phyloP scores from a whole-genome alignment of 257 asterid genomes.

The Fraxinus anomala region DNA sequence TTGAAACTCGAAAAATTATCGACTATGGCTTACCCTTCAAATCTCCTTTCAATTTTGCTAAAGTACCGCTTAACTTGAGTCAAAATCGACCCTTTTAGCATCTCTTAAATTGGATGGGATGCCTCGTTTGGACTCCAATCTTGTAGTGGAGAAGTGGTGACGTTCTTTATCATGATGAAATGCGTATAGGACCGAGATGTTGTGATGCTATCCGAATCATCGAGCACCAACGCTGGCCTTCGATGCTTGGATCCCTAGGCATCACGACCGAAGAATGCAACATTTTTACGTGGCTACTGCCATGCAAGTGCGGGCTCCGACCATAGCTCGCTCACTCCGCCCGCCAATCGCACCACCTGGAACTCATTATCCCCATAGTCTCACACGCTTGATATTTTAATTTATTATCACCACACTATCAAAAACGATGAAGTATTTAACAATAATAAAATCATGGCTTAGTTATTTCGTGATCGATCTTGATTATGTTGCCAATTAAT shows the following conservation, averaged over 20 bases:
- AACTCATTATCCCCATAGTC: slow-evolving; percentile 18
- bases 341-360: slow-evolving; percentile 23
- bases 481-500: too few species aligned
- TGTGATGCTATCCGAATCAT: slow-evolving; percentile 57
- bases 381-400: background rate
- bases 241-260: slow-evolving; percentile 69
- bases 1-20: too few species aligned
- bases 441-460: too few species aligned
- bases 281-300: slow-evolving; percentile 60
- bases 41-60: too few species aligned
- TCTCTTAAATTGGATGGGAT: too few species aligned
- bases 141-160: slow-evolving; percentile 62
- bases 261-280: slow-evolving; percentile 51
- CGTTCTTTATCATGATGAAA: slow-evolving; percentile 66
- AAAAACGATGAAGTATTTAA: too few species aligned
- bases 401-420: background rate
- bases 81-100: too few species aligned
- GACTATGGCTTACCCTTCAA: too few species aligned
- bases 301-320: slow-evolving; percentile 34
- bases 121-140: slow-evolving; percentile 39
- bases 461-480: too few species aligned
- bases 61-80: too few species aligned
- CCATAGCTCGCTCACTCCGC: slow-evolving; percentile 16
- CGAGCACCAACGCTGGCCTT: slow-evolving; percentile 63
- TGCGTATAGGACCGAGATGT: slow-evolving; percentile 53